Evolutionary conservation across 2,329 filamentous ascomycete species (phyloP).

Genomic region (Pyrenochaeta sp.): DNA sequence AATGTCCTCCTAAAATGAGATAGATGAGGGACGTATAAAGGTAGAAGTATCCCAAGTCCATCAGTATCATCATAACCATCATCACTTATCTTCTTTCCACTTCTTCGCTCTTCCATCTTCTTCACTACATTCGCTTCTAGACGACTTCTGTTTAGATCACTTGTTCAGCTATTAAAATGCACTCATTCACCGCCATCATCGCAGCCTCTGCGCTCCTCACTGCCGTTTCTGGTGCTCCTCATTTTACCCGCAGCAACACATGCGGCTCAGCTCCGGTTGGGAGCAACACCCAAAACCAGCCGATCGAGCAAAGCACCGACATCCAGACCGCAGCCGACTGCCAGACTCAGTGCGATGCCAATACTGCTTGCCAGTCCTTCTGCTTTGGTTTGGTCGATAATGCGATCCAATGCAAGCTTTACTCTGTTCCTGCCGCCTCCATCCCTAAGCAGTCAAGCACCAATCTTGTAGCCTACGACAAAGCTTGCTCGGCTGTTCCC

Average conservation of each 20-base stretch:
- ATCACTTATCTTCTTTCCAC: background rate
- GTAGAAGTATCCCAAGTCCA: background rate
- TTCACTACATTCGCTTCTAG: slow-evolving; percentile 5
- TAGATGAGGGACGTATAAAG: background rate
- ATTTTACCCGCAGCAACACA: slow-evolving; percentile 12
- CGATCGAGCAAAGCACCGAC: slow-evolving; percentile 12
- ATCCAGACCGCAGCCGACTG: slow-evolving; percentile 17
- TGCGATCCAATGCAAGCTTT: slow-evolving; percentile 24
- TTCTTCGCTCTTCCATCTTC: background rate
- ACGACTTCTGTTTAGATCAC: slow-evolving; percentile 1
- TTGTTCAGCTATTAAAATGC: slow-evolving; percentile 13
- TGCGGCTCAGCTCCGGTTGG: slow-evolving; percentile 18
- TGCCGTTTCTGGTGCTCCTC: slow-evolving; percentile 18
- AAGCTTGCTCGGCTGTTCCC: slow-evolving; percentile 20
- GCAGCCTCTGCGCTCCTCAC: slow-evolving; percentile 13
- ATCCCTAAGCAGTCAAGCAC: slow-evolving; percentile 16
- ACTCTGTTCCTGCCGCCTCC: slow-evolving; percentile 11
- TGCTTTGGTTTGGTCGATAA: slow-evolving; percentile 25
- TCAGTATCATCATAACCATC: background rate
- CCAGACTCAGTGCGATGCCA: slow-evolving; percentile 17
- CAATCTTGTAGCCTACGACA: slow-evolving; percentile 24
- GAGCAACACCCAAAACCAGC: slow-evolving; percentile 15
- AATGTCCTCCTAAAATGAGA: background rate
- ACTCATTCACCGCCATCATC: slow-evolving; percentile 19
- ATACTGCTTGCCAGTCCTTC: slow-evolving; percentile 19